Evolutionary conservation across 140 eudicot genomes (phyloP), one percentile per base, ranked within the genome.

Genomic region (Erigeron philadelphicus): DNA sequence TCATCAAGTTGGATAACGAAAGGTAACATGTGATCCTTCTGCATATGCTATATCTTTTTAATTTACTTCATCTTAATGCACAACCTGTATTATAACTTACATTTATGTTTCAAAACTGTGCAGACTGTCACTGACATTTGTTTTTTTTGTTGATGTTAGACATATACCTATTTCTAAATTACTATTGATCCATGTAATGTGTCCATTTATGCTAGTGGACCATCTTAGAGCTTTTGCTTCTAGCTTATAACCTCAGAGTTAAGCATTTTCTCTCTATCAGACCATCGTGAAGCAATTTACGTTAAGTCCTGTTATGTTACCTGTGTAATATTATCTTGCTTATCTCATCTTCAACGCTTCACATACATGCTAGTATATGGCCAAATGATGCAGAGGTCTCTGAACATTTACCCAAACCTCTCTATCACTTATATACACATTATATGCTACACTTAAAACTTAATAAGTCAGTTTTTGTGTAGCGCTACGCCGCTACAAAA

Each of bases 1-100:
- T 89, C 57, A 75, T 93, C 70, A 93, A 85, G 81, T 78, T 89
- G 78, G 83, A 82, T 56, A 74, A 89, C 82, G 98, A 81, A 63
- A 81, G 98, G 98, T 89, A 81, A 68, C 35, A 23, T 47, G 72
- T 42, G 61, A 47, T 65, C 62, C 19, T 63, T 70, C 7, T 46
- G 35, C 66, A 42, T 61, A n/a, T 49, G 15, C 15, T 43, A 35
- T 65, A 9, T 8, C 17, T 55, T 44, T 61, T 55, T 8, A 66
- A 2, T 58, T 46, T 55, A 38, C 11, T 31, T 53, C 48, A 50
- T 12, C 50, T 38, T 17, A n/a, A 41, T 53, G 47, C 66, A 40
- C 48, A 53, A 52, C 18, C 10, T 61, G 25, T n/a, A 44, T 31
- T 2, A 1, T 31, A 31, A 31, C 38, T 31, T 31, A 31, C 3